Conservation (phyloP, 2,329 filamentous ascomycete genomes). For the Talaromyces sp. region DNA sequence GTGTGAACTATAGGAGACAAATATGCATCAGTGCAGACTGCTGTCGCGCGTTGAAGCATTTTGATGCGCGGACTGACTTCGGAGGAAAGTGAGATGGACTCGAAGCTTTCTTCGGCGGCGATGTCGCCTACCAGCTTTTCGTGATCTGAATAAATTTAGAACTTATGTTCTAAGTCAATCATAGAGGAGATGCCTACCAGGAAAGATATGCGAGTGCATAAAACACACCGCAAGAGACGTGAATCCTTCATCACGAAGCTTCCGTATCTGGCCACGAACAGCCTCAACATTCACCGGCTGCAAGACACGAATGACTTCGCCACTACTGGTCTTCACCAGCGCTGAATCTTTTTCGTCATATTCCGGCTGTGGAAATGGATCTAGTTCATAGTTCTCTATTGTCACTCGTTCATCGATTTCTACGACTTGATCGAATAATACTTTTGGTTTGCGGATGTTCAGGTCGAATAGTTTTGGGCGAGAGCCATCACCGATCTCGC, state of each 20-base stretch:
- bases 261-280: not conserved
- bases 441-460: constrained; percentile 76
- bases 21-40: constrained; percentile 73
- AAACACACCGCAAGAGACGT: not conserved
- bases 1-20: constrained; percentile 67
- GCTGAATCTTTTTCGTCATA: constrained; percentile 66
- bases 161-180: not conserved
- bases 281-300: not conserved
- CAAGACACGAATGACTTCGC: constrained; percentile 68
- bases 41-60: constrained; percentile 67
- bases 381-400: constrained; percentile 36
- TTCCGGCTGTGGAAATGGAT: constrained; percentile 54
- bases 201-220: not conserved
- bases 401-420: constrained; percentile 76
- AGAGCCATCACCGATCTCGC: constrained; percentile 83
- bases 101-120: constrained; percentile 50
- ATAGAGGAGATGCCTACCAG: not conserved
- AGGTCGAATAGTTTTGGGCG: constrained; percentile 82
- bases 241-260: not conserved
- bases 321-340: constrained; percentile 52
- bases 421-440: constrained; percentile 73
- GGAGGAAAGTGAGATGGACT: constrained; percentile 65
- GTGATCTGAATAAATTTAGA: not conserved
- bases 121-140: not conserved
- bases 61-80: constrained; percentile 83